Conservation (phyloP, 768 basidiomycete genomes). For the Podaxis carcinomalis region DNA sequence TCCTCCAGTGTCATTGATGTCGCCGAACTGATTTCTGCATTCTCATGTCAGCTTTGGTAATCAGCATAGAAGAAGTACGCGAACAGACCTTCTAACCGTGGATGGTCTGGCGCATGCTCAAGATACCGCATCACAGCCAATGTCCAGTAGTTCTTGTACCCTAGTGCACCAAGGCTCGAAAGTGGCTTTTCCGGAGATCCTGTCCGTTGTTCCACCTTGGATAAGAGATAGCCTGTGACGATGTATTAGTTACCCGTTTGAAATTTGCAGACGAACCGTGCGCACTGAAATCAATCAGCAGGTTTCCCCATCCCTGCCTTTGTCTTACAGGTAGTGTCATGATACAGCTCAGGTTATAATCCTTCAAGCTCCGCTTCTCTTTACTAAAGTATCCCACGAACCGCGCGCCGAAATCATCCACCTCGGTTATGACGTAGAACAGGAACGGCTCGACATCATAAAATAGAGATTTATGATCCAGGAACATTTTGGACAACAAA, state of each 20-base stretch:
- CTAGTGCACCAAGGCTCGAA: conserved; percentile 85
- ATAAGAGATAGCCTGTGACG: conserved; percentile 82
- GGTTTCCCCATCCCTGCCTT: conserved; percentile 93
- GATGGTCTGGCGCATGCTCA: conserved; percentile 50
- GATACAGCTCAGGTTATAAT: conserved; percentile 98
- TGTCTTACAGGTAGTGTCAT: conserved; percentile 97
- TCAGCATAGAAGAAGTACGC: background rate
- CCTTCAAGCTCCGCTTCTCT: conserved; percentile 94
- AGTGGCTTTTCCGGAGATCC: conserved; percentile 97
- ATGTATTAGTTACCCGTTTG: background rate
- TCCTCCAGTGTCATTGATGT: conserved; percentile 94
- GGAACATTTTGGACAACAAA: conserved; percentile 96
- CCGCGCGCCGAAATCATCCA: conserved; percentile 83
- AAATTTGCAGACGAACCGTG: conserved; percentile 15
- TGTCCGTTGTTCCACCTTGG: conserved; percentile 86
- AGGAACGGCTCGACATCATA: conserved; percentile 99
- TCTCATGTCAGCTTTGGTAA: background rate
- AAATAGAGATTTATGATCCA: conserved; percentile 97
- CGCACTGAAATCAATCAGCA: conserved; percentile 97
- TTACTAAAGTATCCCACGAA: conserved; percentile 99
- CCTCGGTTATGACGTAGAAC: conserved; percentile 96
- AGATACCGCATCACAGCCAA: conserved; percentile 79
- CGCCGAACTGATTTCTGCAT: conserved; percentile 71
- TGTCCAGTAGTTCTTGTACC: conserved; percentile 97
- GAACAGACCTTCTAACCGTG: conserved; percentile 70